Base-by-base conservation (phyloP, 2,329 filamentous ascomycete genomes). In the Claviceps purpurea region DNA sequence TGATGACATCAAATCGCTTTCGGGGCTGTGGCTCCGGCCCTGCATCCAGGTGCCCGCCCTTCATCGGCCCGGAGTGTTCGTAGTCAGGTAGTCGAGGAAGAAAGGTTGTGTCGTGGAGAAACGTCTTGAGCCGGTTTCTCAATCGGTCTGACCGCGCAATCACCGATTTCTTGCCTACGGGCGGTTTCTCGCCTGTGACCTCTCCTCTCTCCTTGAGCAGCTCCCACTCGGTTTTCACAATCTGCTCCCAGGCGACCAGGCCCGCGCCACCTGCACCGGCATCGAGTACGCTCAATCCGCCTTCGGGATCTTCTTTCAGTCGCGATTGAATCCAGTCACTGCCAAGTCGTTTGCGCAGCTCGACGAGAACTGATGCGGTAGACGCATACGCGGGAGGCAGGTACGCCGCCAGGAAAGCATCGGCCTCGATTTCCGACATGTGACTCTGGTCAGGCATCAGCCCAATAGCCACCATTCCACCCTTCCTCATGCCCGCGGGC, bases 71-170 rank as follows among this genome's bases (percentile, higher is more conserved):
- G 1, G 79, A 77, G 62, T 85, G 84, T 26, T 89, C 68, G 57
- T 91, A 89, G 61, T 97, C 89, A 0, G 93, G 93, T n/a, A 97
- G 71, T 4, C 90, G 82, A 7, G 91, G 90, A 7, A 98, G 75
- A 63, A 98, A 96, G 0, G 87, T 94, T 0, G 93, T 97, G 64
- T 96, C 85, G 40, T 94, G 78, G 13, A 98, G 72, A 56, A 97
- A 78, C 18, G 73, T 74, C 57, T 89, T 88, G 24, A 89, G 75
- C 37, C 89, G 84, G 52, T 86, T 75, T 18, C 89, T 81, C 30
- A 98, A 73, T 2, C 81, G 71, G 56, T 89, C 80, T 0, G 88
- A 86, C 0, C 83, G 89, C 2, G 87, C 81, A 3, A 97, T 70
- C 1, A 95, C 89, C 0, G 88, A 90, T 51, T 86, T 85, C 64